These are phyloP conservation scores for Pestalotiopsis fici DNA, from an alignment of 2,329 filamentous ascomycete species.

Conservation along the genomic window DNA sequence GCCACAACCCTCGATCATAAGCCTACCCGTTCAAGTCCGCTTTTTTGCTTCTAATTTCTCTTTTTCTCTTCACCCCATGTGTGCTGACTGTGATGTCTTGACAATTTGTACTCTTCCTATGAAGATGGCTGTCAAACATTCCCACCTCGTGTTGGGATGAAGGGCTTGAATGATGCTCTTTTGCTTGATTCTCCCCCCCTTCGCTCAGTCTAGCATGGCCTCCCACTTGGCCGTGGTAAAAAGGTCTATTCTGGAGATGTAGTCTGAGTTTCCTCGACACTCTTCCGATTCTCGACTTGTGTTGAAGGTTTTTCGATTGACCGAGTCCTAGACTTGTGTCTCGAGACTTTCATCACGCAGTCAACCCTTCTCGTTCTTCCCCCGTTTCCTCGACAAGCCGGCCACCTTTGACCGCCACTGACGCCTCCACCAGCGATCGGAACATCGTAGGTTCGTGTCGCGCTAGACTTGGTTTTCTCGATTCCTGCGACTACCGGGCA, in stretches of 20 bases:
- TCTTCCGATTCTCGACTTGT: not conserved
- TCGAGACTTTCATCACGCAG: not conserved
- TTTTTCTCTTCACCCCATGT: not conserved
- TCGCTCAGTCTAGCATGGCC: not conserved
- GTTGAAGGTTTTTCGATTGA: not conserved
- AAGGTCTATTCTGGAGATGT: not conserved
- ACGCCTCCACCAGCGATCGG: not conserved
- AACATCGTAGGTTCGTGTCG: not conserved
- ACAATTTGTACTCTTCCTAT: not conserved
- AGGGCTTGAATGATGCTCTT: not conserved
- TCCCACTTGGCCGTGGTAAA: slow-evolving; percentile 2
- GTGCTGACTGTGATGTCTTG: not conserved
- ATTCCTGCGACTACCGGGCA: not conserved
- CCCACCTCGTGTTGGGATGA: not conserved
- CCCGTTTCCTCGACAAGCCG: not conserved
- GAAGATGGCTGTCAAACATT: not conserved
- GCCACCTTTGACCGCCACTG: not conserved
- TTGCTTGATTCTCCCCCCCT: too few species aligned
- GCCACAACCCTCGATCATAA: not conserved
- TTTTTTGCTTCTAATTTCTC: not conserved
- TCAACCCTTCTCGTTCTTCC: not conserved
- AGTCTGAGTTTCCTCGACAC: not conserved
- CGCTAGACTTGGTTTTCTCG: not conserved
- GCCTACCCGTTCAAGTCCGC: not conserved
- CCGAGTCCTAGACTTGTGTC: not conserved